Evolutionary conservation across 23 red algal species (phyloP).

Genomic region (Agarophyton chilense): DNA sequence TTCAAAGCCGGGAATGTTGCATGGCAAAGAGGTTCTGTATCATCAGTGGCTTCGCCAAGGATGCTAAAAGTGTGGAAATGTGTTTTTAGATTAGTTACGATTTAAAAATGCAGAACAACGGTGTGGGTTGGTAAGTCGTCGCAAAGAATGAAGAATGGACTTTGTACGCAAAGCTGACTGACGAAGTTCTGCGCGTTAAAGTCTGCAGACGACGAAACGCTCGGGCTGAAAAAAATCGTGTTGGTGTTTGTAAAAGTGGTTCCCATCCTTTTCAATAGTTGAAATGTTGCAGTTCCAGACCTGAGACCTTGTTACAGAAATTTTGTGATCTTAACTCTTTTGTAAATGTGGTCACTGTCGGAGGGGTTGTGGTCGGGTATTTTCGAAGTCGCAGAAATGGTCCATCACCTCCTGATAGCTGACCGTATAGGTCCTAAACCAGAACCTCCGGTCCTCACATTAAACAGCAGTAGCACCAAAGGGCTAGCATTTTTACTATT

Average conservation of each 20-base stretch:
- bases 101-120: constrained; percentile 16
- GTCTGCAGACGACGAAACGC: background rate
- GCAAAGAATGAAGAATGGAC: constrained; percentile 64
- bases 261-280: background rate
- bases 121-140: constrained; percentile 59
- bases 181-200: constrained; percentile 62
- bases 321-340: no score
- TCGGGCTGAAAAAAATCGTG: background rate
- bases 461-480: no score
- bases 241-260: background rate
- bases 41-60: constrained; percentile 41
- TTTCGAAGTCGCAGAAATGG: background rate
- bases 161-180: constrained; percentile 12
- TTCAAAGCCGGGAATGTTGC: constrained; percentile 17
- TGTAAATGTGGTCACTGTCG: no score
- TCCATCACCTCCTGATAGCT: background rate
- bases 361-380: no score
- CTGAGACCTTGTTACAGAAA: no score
- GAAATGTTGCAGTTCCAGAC: background rate
- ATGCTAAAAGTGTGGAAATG: constrained; percentile 66
- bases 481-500: no score
- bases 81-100: constrained; percentile 55
- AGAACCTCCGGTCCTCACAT: no score
- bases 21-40: constrained; percentile 32
- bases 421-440: background rate